Conservation (phyloP, 352 stramenopile genomes). For the Pythium vanterpoolii region DNA sequence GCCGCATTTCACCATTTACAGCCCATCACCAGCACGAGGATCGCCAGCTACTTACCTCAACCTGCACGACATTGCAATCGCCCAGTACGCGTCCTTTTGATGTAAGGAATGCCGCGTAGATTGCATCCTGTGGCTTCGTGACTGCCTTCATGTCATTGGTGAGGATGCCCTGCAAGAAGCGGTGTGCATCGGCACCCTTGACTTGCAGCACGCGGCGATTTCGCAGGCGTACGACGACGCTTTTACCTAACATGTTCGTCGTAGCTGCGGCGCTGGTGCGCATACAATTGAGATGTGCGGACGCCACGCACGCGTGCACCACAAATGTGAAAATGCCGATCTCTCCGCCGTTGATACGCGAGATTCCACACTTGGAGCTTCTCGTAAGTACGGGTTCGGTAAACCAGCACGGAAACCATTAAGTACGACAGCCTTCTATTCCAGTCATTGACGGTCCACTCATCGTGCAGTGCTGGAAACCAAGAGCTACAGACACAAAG, state of each 20-base stretch:
- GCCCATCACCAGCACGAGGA: not conserved
- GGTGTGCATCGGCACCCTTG: conserved; percentile 57
- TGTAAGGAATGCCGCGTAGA: conserved; percentile 79
- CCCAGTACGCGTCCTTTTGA: conserved; percentile 76
- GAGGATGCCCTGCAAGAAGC: conserved; percentile 80
- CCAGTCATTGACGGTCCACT: not conserved
- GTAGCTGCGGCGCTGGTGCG: not conserved
- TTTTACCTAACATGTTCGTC: conserved; percentile 32
- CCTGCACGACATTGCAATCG: conserved; percentile 72
- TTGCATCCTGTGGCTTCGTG: conserved; percentile 41
- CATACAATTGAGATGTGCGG: not conserved
- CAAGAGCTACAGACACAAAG: conserved; percentile 6
- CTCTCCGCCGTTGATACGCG: conserved; percentile 2
- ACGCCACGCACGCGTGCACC: not conserved
- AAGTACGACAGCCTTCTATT: conserved; percentile 15
- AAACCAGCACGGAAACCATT: conserved; percentile 1
- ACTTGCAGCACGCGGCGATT: conserved; percentile 66
- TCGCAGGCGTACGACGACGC: conserved; percentile 43
- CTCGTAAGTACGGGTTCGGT: conserved; percentile 9
- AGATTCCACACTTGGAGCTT: not conserved
- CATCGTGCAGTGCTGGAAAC: conserved; percentile 1
- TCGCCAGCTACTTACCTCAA: conserved; percentile 28
- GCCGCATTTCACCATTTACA: not conserved
- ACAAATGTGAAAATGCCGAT: not conserved
- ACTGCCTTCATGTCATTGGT: conserved; percentile 83